Evolutionary conservation across 306 rosid species (phyloP), one percentile per base, ranked within the genome.

Genomic region (Abrus precatorius): DNA sequence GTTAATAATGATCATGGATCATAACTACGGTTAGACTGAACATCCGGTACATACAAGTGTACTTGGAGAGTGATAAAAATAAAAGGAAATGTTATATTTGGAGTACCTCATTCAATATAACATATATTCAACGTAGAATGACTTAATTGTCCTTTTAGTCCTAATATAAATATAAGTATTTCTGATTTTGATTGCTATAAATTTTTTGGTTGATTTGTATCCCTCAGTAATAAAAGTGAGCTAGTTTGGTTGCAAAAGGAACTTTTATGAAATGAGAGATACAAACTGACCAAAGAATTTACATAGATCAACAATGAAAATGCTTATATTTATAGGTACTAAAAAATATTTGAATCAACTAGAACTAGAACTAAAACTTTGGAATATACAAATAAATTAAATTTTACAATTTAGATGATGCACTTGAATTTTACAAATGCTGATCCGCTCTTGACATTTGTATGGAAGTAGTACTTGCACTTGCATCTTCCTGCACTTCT

Each of bases 341-440:
- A 20, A 3, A 67, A 36, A 9, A 44, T 43, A 67, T 43, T 27
- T 44, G 8, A 67, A 33, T n/a, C 5, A 62, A 29, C 3, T 30
- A 44, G 76, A 55, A 54, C 49, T 34, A 9, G 2, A 62, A 29
- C 3, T 30, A 44, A 72, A 55, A 54, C 49, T 34, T 75, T 40
- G 65, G 76, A 75, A 80, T 79, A 50, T 75, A 81, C 81, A 79
- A 78, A 70, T 56, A 81, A 72, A 80, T 70, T 49, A 76, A 59
- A 78, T 81, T 57, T 75, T 84, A 81, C 86, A 84, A 71, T 84
- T 74, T 81, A 75, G 69, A 78, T 30, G 70, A 12, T 41, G 63
- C 74, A 78, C 70, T 56, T 40, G 44, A 66, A 53, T 47, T 45
- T 36, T 20, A 20, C 20, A 20, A 20, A 20, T 20, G 78, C 32